Evolutionary conservation across 768 basidiomycete genomes (phyloP), one percentile per base, ranked within the genome.

Genomic region (Leucosporidium scottii): DNA sequence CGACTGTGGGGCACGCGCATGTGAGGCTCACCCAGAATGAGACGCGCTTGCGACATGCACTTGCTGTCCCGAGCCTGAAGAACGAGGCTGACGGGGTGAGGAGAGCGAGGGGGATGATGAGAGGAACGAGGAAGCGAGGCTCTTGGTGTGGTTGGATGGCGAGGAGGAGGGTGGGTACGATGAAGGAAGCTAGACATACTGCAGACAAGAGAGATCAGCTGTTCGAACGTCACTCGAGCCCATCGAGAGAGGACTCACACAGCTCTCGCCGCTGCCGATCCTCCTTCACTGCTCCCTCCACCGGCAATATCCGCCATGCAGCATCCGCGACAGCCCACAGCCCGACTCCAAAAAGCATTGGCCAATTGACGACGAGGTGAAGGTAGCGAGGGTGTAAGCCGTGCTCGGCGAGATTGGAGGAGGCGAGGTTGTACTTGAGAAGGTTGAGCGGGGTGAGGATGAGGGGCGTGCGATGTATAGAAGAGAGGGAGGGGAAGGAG

Each of bases 91-190:
- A 17, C 0, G 65, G 60, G 0, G 64, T 60, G 17, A 69, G 61
- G 1, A 67, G 47, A 18, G 25, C 58, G 39, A 70, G n/a, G 0
- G 71, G 72, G 18, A 73, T 25, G 59, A 75, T 6, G n/a, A 72
- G 63, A 4, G 74, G 72, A 23, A 75, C 21, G 48, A 75, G 69
- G 64, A 73, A 75, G n/a, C 74, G 72, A 10, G 72, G 67, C 30
- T 75, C 74, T 39, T 75, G 74, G 36, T 75, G 74, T 1, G 72
- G 72, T 20, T 62, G 63, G 20, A 69, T 51, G n/a, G 74, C 73
- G 13, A 75, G 72, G 27, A 65, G 25, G 0, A 31, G 13, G 9
- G 59, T 20, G 0, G 67, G 63, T 0, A 71, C 30, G 27, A 67
- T 3, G 44, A 67, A 25, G 7, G 62, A 30, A 2, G 60, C 55